Conservation (phyloP, 1,284 basidiomycete genomes). For the Ganoderma lucidum region DNA sequence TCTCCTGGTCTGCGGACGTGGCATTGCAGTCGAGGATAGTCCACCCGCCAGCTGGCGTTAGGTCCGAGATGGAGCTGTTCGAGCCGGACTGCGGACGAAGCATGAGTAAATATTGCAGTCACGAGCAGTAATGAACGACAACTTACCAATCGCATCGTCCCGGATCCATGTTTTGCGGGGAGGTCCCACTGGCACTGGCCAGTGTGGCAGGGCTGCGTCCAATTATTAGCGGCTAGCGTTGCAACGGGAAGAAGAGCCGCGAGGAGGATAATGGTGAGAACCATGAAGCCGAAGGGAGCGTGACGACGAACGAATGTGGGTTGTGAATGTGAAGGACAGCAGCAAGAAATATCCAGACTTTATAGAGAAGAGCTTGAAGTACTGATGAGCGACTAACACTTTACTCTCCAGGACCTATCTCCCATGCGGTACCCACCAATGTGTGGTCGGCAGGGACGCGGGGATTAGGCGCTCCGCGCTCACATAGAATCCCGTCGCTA, state of each 20-base stretch:
- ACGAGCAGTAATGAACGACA: conserved; percentile 2
- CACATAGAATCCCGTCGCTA: background rate
- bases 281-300: background rate
- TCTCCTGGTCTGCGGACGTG: conserved; percentile 47
- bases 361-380: background rate
- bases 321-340: background rate
- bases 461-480: background rate
- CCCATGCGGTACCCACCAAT: background rate
- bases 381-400: background rate
- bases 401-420: background rate
- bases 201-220: conserved; percentile 18
- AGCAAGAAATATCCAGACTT: background rate
- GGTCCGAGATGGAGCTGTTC: conserved; percentile 53
- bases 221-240: conserved; percentile 14
- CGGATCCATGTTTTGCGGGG: conserved; percentile 8
- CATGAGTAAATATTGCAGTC: background rate
- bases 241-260: conserved; percentile 7
- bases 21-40: conserved; percentile 53
- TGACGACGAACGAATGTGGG: background rate
- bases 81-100: conserved; percentile 39
- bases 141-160: conserved; percentile 21
- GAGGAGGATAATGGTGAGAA: background rate
- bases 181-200: conserved; percentile 26
- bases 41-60: conserved; percentile 61
- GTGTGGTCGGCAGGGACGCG: conserved; percentile 7